Evolutionary conservation across 176 grass and related monocot genomes (phyloP).

Genomic region (Stipa capillata): DNA sequence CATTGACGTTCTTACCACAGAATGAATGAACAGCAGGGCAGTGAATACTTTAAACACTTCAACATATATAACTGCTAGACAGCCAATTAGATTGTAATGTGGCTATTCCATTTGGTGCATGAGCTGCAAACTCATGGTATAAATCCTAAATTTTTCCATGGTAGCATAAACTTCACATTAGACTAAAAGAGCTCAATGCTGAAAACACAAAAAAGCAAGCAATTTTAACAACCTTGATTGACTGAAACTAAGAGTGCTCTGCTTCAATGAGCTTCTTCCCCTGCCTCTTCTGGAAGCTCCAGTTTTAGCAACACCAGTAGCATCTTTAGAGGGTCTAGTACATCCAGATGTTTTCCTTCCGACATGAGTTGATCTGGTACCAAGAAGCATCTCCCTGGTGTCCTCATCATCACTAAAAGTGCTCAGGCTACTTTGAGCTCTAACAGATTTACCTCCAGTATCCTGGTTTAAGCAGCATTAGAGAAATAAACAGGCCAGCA

Average conservation of each 20-base stretch:
- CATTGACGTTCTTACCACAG: background rate
- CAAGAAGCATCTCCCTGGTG: slow-evolving; percentile 46
- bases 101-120: background rate
- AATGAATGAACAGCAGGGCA: background rate
- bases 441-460: slow-evolving; percentile 39
- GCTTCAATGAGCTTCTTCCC: slow-evolving; percentile 49
- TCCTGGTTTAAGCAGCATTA: slow-evolving; percentile 25
- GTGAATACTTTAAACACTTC: background rate
- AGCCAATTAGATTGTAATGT: background rate
- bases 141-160: background rate
- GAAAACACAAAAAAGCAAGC: background rate
- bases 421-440: slow-evolving; percentile 37
- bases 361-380: slow-evolving; percentile 19
- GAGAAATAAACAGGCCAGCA: background rate
- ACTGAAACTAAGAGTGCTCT: slow-evolving; percentile 55
- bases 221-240: slow-evolving; percentile 43
- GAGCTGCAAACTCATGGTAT: background rate
- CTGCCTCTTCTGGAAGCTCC: slow-evolving; percentile 52
- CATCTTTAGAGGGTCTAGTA: slow-evolving; percentile 46
- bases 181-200: background rate
- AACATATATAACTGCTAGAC: background rate
- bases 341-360: slow-evolving; percentile 43
- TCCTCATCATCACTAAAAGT: slow-evolving; percentile 74
- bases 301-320: slow-evolving; percentile 29
- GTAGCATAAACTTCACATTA: background rate